These are phyloP conservation scores for Geotrichum histeridarum DNA, from an alignment of 1,139 yeast species.

Conservation along the genomic window DNA sequence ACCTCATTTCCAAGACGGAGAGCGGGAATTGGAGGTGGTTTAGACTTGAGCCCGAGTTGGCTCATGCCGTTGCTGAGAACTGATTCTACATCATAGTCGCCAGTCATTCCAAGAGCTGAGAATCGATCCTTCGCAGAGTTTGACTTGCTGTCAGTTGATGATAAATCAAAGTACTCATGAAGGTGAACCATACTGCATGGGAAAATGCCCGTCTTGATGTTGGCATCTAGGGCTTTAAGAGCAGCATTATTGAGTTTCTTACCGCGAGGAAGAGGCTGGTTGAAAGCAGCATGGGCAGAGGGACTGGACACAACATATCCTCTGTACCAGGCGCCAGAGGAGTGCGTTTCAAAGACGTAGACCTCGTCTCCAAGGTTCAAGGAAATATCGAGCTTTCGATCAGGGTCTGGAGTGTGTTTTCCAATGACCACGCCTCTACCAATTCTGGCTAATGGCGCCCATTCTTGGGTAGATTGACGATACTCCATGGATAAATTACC, in stretches of 20 bases:
- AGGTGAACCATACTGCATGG: slow-evolving; percentile 30
- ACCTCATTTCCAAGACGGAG: slow-evolving; percentile 29
- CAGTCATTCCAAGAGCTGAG: slow-evolving; percentile 8
- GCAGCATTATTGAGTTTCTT: slow-evolving; percentile 28
- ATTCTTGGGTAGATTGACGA: slow-evolving; percentile 25
- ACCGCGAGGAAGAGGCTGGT: slow-evolving; percentile 28
- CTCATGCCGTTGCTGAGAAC: slow-evolving; percentile 4
- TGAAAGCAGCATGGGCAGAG: slow-evolving; percentile 30
- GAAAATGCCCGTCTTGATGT: slow-evolving; percentile 31
- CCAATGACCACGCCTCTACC: slow-evolving; percentile 32
- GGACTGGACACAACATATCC: slow-evolving; percentile 52
- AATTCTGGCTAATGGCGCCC: slow-evolving; percentile 42
- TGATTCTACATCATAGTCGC: slow-evolving; percentile 15
- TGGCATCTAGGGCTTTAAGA: slow-evolving; percentile 29
- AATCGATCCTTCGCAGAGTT: slow-evolving; percentile 9
- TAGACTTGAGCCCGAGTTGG: slow-evolving; percentile 20
- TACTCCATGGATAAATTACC: neutral
- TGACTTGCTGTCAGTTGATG: slow-evolving; percentile 9
- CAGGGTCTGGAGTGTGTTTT: slow-evolving; percentile 25
- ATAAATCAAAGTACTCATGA: slow-evolving; percentile 30
- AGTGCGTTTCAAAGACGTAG: slow-evolving; percentile 64
- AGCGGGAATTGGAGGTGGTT: slow-evolving; percentile 34
- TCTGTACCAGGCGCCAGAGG: slow-evolving; percentile 66
- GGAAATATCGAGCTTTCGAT: slow-evolving; percentile 20
- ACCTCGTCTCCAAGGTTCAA: slow-evolving; percentile 79